These are phyloP conservation scores for Diplocarpon mali DNA, from an alignment of 2,329 filamentous ascomycete species.

Conservation along the genomic window DNA sequence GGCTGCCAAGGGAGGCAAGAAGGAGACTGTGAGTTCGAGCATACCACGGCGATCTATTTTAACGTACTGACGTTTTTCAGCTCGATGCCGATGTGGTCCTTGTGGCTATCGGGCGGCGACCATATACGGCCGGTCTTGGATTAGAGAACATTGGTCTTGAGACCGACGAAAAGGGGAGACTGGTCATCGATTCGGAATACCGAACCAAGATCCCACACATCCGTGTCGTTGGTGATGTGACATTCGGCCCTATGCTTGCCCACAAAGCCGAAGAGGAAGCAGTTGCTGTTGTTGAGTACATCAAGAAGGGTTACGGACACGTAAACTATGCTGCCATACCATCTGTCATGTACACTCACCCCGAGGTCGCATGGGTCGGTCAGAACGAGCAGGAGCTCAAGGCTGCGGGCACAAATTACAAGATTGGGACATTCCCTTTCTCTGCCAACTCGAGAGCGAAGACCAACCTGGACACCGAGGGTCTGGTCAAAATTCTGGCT, in stretches of 20 bases:
- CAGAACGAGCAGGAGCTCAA: slow-evolving; percentile 96
- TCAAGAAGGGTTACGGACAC: slow-evolving; percentile 95
- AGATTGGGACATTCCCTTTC: slow-evolving; percentile 91
- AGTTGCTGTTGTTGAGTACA: slow-evolving; percentile 89
- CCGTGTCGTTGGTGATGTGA: slow-evolving; percentile 89
- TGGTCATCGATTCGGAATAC: slow-evolving; percentile 98
- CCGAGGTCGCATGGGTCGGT: slow-evolving; percentile 96
- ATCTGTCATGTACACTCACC: slow-evolving; percentile 98
- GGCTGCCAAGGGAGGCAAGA: slow-evolving; percentile 91
- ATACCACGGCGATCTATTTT: neutral
- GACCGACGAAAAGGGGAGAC: slow-evolving; percentile 81
- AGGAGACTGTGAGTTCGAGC: slow-evolving; percentile 58
- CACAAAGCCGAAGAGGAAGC: slow-evolving; percentile 99
- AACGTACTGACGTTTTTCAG: slow-evolving; percentile 33
- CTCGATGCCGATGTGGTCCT: slow-evolving; percentile 92
- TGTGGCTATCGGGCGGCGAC: slow-evolving; percentile 89
- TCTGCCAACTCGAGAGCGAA: slow-evolving; percentile 96
- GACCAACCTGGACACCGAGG: slow-evolving; percentile 95
- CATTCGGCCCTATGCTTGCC: slow-evolving; percentile 96
- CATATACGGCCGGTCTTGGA: slow-evolving; percentile 84
- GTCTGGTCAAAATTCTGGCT: slow-evolving; percentile 92
- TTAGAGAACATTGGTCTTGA: slow-evolving; percentile 91
- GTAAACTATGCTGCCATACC: slow-evolving; percentile 98
- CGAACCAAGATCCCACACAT: slow-evolving; percentile 97
- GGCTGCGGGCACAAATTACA: slow-evolving; percentile 80